A percentile compares a stretch with the other conserved stretches of the same genome.
phyloP scores from a whole-genome alignment of 192 early-diverging fungal species.

The Lunasporangiospora selenospora region DNA sequence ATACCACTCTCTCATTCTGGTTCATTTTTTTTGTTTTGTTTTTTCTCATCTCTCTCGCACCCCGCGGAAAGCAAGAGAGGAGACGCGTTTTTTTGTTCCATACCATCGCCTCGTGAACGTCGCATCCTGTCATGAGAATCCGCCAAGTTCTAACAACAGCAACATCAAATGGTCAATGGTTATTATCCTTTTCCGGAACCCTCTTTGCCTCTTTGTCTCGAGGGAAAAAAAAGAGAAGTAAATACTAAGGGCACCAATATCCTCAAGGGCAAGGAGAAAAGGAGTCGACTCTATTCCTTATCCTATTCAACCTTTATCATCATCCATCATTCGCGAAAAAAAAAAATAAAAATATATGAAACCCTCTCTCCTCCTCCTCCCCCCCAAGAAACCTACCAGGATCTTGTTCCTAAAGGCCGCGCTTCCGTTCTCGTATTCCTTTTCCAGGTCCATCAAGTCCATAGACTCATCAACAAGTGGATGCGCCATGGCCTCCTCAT shows the following conservation, averaged over 20 bases:
- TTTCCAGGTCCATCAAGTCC: slow-evolving; percentile 49
- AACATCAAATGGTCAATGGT: no score
- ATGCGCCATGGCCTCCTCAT: slow-evolving; percentile 62
- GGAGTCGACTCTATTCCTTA: background rate
- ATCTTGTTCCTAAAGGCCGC: slow-evolving; percentile 59
- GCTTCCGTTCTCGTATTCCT: slow-evolving; percentile 61
- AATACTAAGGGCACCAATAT: background rate
- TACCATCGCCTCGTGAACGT: slow-evolving; percentile 67
- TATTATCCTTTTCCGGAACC: no score
- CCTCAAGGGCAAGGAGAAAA: background rate
- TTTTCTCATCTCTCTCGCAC: no score
- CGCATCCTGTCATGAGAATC: slow-evolving; percentile 55
- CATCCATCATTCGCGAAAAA: background rate
- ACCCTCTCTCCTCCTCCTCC: no score
- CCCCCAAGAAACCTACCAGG: no score
- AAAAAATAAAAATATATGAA: no score
- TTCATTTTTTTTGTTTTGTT: no score
- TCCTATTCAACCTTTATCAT: background rate
- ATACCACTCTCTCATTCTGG: no score
- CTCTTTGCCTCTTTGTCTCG: no score
- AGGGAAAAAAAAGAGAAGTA: background rate
- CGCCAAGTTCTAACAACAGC: slow-evolving; percentile 49
- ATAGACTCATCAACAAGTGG: slow-evolving; percentile 61
- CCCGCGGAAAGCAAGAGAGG: no score
- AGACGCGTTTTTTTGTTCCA: no score